Conservation (phyloP, 371 early-diverging fungal species). For the Nematocida sp. region DNA sequence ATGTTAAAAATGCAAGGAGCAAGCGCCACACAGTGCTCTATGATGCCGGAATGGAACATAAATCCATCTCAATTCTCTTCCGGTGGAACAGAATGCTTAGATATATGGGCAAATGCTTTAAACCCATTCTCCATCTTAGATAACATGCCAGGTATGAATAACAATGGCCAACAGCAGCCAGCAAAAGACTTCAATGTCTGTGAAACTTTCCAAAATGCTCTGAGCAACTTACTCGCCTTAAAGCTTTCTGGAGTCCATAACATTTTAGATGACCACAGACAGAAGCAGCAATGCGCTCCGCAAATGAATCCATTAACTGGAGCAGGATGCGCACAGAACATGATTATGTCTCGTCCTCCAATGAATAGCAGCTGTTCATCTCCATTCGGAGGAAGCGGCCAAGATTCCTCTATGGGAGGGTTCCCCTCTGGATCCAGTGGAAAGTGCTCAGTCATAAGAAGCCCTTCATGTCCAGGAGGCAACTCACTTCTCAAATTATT, state of each 20-base stretch:
- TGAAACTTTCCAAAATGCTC: conserved; percentile 27
- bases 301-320: not conserved
- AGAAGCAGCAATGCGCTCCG: too few species aligned
- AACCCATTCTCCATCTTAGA: conserved; percentile 38
- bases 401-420: too few species aligned
- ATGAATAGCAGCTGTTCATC: not conserved
- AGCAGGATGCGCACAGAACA: not conserved
- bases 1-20: not conserved
- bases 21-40: conserved; percentile 1
- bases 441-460: too few species aligned
- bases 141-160: not conserved
- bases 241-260: conserved; percentile 12
- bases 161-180: not conserved
- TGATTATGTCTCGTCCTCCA: not conserved
- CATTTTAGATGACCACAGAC: conserved; percentile 11
- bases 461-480: too few species aligned
- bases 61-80: not conserved
- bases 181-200: conserved; percentile 25
- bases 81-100: conserved; percentile 47
- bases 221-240: conserved; percentile 20
- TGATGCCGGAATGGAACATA: conserved; percentile 8
- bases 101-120: conserved; percentile 38
- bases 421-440: too few species aligned
- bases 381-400: not conserved
- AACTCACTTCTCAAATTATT: too few species aligned